Conservation (phyloP, 169 alveolate genomes). For the Cryptosporidium baileyi region DNA sequence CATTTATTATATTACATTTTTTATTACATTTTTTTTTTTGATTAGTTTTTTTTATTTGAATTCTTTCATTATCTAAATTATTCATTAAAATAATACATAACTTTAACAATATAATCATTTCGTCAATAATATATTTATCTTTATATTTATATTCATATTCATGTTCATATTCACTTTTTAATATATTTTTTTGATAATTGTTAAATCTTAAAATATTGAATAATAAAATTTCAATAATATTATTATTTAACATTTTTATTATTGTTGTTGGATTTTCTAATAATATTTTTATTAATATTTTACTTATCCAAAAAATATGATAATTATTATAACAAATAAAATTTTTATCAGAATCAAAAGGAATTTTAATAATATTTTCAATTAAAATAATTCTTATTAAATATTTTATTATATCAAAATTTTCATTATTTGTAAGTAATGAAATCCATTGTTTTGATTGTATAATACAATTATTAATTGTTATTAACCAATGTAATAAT, state of each 20-base stretch:
- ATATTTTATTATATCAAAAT: background rate
- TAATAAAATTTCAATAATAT: conserved; percentile 16
- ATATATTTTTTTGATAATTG: background rate
- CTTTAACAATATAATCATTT: background rate
- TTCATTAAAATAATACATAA: background rate
- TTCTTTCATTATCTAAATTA: background rate
- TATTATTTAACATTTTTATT: background rate
- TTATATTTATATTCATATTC: too few relatives aligned
- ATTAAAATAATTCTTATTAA: background rate
- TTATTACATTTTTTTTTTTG: background rate
- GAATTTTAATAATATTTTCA: background rate
- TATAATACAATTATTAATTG: conserved; percentile 40
- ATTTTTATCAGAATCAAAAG: background rate
- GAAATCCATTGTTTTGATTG: conserved; percentile 45
- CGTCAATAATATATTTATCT: background rate
- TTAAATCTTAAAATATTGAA: conserved; percentile 8
- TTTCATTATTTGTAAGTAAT: background rate
- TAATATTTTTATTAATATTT: conserved; percentile 2
- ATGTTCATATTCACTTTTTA: too few relatives aligned
- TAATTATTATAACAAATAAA: conserved; percentile 23
- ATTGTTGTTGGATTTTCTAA: background rate
- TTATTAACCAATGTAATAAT: conserved; percentile 25
- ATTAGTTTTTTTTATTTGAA: background rate
- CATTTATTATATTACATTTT: conserved; percentile 21
- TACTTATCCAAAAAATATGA: conserved; percentile 40